Percentiles rank a stretch among this genome's conserved stretches.
Conservation (phyloP, 192 early-diverging fungal species). For the Spizellomyces punctatus region DNA sequence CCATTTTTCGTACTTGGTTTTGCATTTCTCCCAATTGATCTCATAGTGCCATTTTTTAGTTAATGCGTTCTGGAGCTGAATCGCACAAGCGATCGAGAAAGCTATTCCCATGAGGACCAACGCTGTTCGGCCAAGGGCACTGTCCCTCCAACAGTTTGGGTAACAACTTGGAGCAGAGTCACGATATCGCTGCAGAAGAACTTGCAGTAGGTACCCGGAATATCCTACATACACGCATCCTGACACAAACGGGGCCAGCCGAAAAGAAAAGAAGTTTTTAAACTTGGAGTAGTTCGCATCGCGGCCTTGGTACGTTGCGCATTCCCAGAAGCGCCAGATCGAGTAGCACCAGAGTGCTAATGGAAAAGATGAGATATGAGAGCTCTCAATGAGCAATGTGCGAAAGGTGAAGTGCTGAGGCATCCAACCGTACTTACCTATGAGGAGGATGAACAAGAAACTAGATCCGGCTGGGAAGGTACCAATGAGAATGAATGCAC, state of each 20-base stretch:
- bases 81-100: constrained; percentile 45
- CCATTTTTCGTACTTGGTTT: constrained; percentile 22
- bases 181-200: constrained; percentile 33
- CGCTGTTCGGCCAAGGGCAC: constrained; percentile 24
- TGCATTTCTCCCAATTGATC: constrained; percentile 11
- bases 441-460: constrained; percentile 40
- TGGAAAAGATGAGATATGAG: not conserved
- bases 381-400: not conserved
- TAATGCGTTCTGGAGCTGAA: constrained; percentile 43
- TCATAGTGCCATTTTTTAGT: constrained; percentile 39
- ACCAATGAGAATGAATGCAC: constrained; percentile 49
- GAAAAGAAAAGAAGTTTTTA: constrained; percentile 51
- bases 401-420: not conserved
- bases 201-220: constrained; percentile 18
- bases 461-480: constrained; percentile 35
- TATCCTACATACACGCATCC: constrained; percentile 43
- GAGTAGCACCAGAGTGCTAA: constrained; percentile 45
- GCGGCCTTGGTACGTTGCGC: constrained; percentile 40
- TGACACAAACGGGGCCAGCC: constrained; percentile 45
- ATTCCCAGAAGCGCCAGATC: constrained; percentile 56
- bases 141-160: constrained; percentile 40
- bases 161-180: constrained; percentile 18
- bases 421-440: constrained; percentile 20
- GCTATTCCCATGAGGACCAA: constrained; percentile 42
- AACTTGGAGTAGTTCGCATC: constrained; percentile 36